Conservation (phyloP, 306 rosid species). For the Vigna trinervia region DNA sequence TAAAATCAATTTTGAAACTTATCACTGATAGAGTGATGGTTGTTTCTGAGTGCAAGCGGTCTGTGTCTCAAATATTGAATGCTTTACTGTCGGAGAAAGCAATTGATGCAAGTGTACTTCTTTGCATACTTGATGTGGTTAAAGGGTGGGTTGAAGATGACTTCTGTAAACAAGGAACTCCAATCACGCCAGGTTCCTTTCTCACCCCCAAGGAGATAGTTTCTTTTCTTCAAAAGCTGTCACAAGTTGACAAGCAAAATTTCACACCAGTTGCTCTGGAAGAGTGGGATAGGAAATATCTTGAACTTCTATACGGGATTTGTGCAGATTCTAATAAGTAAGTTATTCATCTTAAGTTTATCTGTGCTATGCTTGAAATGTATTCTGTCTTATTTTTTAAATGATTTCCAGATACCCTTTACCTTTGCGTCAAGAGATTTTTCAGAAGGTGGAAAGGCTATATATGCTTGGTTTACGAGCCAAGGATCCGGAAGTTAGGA, state of each 20-base stretch:
- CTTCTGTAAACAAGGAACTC: constrained; percentile 74
- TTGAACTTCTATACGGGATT: constrained; percentile 83
- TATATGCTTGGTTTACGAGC: constrained; percentile 98
- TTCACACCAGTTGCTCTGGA: constrained; percentile 68
- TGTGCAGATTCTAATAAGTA: constrained; percentile 92
- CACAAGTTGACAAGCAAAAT: constrained; percentile 88
- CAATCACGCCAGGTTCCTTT: constrained; percentile 68
- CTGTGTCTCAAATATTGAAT: constrained; percentile 85
- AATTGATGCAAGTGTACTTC: constrained; percentile 91
- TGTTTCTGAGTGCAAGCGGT: constrained; percentile 86
- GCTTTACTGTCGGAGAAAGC: constrained; percentile 90
- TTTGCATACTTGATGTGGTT: constrained; percentile 95
- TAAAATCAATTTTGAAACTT: constrained; percentile 85
- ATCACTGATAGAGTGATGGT: constrained; percentile 91
- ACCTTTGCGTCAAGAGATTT: constrained; percentile 82
- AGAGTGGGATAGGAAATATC: constrained; percentile 93
- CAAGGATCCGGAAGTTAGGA: constrained; percentile 88
- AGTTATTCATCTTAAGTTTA: constrained; percentile 45
- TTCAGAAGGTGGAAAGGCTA: constrained; percentile 91
- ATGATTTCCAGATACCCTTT: constrained; percentile 66
- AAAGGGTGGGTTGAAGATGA: constrained; percentile 98
- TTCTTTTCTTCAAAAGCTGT: constrained; percentile 94
- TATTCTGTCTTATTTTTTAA: constrained; percentile 35
- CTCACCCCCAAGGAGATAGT: constrained; percentile 88
- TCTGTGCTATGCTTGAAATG: constrained; percentile 32